Percentiles rank a stretch among this genome's conserved stretches.
phyloP scores from a whole-genome alignment of 345 rosid genomes.

The Citrus cavaleriei region DNA sequence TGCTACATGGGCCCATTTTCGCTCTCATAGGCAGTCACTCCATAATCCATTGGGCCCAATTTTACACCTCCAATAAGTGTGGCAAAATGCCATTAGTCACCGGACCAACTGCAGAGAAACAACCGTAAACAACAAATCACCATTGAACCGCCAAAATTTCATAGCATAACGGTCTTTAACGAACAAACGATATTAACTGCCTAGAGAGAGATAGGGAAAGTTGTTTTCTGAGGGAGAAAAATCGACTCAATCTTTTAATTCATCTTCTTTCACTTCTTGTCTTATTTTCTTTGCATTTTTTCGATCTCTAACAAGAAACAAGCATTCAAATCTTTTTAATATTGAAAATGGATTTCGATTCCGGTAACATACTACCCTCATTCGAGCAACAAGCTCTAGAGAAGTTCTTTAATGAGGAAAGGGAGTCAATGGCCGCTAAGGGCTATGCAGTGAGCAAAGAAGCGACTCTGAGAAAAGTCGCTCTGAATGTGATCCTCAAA shows the following conservation, averaged over 20 bases:
- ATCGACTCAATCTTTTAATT: neutral
- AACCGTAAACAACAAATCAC: neutral
- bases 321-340: neutral
- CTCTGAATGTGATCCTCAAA: too few species aligned
- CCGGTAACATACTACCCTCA: neutral
- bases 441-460: too few species aligned
- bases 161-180: neutral
- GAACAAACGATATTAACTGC: neutral
- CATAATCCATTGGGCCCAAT: too few species aligned
- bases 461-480: too few species aligned
- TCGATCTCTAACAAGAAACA: neutral
- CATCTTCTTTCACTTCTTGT: neutral
- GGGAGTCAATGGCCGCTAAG: too few species aligned
- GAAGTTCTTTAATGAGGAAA: too few species aligned
- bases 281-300: neutral
- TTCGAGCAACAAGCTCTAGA: neutral
- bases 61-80: neutral
- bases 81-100: neutral
- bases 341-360: neutral
- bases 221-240: neutral
- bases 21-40: too few species aligned
- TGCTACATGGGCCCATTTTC: too few species aligned
- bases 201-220: neutral
- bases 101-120: neutral
- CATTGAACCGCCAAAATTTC: constrained; percentile 1